Evolutionary conservation across 1,284 basidiomycete species (phyloP).

Genomic region (Inonotus hispidus): DNA sequence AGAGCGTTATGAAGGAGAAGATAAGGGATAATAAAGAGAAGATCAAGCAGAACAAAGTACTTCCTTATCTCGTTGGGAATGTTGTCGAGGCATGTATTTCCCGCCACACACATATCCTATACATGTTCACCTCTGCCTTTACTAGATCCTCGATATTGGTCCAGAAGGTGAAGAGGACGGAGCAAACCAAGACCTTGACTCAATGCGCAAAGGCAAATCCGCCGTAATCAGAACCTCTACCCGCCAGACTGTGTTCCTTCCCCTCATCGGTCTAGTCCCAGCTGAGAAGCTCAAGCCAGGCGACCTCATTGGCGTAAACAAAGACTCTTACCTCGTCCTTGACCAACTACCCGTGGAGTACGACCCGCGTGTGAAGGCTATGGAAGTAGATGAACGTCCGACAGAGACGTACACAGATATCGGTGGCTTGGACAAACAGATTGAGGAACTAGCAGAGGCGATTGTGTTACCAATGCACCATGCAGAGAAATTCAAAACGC

Average conservation of each 20-base stretch:
- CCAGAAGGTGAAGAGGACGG: slow-evolving; percentile 91
- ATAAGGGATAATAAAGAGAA: slow-evolving; percentile 98
- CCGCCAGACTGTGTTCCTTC: slow-evolving; percentile 96
- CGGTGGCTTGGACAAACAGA: slow-evolving; percentile 78
- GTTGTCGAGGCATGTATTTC: slow-evolving; percentile 77
- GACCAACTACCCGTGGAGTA: slow-evolving; percentile 82
- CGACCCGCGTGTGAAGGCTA: slow-evolving; percentile 79
- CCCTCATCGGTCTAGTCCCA: slow-evolving; percentile 95
- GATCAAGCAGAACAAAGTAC: slow-evolving; percentile 99
- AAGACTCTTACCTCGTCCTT: slow-evolving; percentile 97
- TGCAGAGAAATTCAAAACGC: slow-evolving; percentile 74
- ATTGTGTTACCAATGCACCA: slow-evolving; percentile 81
- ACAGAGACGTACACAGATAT: slow-evolving; percentile 80
- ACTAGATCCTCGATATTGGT: slow-evolving; percentile 90
- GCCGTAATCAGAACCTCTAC: slow-evolving; percentile 99
- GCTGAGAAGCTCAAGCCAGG: slow-evolving; percentile 84
- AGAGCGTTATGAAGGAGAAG: slow-evolving; percentile 95
- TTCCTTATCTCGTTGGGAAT: slow-evolving; percentile 97
- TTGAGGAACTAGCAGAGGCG: slow-evolving; percentile 76
- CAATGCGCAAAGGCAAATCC: slow-evolving; percentile 93
- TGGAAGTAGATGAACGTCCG: slow-evolving; percentile 88
- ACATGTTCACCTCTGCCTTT: slow-evolving; percentile 15
- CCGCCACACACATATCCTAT: neutral
- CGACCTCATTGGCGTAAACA: slow-evolving; percentile 98
- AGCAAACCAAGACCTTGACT: slow-evolving; percentile 89